Conservation (phyloP, 1,139 yeast species). For the Debaryomycetaceae sp. region DNA sequence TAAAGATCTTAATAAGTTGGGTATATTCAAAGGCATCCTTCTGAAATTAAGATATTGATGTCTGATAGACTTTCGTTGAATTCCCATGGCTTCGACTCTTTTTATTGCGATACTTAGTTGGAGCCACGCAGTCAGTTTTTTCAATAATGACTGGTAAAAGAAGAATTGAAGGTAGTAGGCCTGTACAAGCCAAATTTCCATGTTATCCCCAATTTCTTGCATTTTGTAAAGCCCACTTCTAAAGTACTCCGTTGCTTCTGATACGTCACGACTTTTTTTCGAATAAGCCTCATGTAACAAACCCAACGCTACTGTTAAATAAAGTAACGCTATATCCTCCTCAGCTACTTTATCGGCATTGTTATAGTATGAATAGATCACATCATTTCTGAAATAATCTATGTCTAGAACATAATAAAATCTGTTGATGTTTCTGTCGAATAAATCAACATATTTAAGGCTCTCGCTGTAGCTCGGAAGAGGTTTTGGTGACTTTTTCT, state of each 20-base stretch:
- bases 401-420: slow-evolving; percentile 33
- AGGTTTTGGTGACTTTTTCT: slow-evolving; percentile 14
- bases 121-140: slow-evolving; percentile 40
- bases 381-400: slow-evolving; percentile 8
- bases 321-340: slow-evolving; percentile 7
- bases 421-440: slow-evolving; percentile 32
- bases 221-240: slow-evolving; percentile 30
- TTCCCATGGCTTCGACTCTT: slow-evolving; percentile 24
- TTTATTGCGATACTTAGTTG: slow-evolving; percentile 25
- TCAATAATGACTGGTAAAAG: slow-evolving; percentile 36
- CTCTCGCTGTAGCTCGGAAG: slow-evolving; percentile 20
- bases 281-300: slow-evolving; percentile 5
- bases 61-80: slow-evolving; percentile 22
- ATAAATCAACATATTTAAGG: slow-evolving; percentile 21
- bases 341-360: slow-evolving; percentile 7
- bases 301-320: slow-evolving; percentile 9
- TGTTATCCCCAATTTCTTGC: slow-evolving; percentile 30
- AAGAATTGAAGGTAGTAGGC: slow-evolving; percentile 35
- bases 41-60: slow-evolving; percentile 13
- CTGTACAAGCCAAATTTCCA: slow-evolving; percentile 41
- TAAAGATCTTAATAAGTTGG: slow-evolving; percentile 37
- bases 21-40: slow-evolving; percentile 18
- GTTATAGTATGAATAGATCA: slow-evolving; percentile 14
- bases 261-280: slow-evolving; percentile 1
- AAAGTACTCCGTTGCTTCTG: slow-evolving; percentile 16